These are phyloP conservation scores for Saccharum officinarum DNA, from an alignment of 176 grass and related monocot genomes.

Conservation along the genomic window DNA sequence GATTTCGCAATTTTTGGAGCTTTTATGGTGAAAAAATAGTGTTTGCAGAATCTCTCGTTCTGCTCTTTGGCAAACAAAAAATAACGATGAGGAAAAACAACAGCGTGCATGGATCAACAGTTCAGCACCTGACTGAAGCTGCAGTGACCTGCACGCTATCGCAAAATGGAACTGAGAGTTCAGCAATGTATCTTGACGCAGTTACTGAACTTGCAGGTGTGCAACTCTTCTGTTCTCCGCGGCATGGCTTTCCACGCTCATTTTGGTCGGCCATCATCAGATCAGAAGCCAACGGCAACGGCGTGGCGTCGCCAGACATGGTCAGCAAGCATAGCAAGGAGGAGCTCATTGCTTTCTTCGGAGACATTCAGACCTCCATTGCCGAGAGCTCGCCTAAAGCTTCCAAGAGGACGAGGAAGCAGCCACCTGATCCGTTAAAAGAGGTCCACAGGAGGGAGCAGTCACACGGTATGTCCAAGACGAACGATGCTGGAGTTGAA, in stretches of 20 bases:
- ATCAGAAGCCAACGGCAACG: slow-evolving; percentile 42
- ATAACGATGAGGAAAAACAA: not conserved
- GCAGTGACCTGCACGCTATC: not conserved
- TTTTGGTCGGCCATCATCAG: slow-evolving; percentile 19
- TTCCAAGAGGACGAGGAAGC: slow-evolving; percentile 42
- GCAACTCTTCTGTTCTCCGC: not conserved
- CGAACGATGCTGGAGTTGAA: not conserved
- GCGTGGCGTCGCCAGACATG: not conserved
- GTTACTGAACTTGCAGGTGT: slow-evolving; percentile 53
- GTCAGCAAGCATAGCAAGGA: slow-evolving; percentile 49
- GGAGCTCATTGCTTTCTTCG: slow-evolving; percentile 63
- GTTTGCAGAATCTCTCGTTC: not conserved
- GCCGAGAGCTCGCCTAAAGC: slow-evolving; percentile 34
- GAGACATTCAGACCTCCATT: slow-evolving; percentile 49
- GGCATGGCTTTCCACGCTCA: slow-evolving; percentile 9
- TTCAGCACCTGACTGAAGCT: not conserved
- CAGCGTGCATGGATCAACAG: not conserved
- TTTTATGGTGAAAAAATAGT: not conserved
- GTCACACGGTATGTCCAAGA: slow-evolving; percentile 33
- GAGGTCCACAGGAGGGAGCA: slow-evolving; percentile 24
- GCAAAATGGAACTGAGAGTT: not conserved
- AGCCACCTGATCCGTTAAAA: slow-evolving; percentile 23
- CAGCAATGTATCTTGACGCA: not conserved
- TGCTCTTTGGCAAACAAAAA: not conserved
- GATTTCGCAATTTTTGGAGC: not conserved